These are phyloP conservation scores for Penicillium sp. DNA, from an alignment of 2,329 filamentous ascomycete genomes.

Conservation along the genomic window DNA sequence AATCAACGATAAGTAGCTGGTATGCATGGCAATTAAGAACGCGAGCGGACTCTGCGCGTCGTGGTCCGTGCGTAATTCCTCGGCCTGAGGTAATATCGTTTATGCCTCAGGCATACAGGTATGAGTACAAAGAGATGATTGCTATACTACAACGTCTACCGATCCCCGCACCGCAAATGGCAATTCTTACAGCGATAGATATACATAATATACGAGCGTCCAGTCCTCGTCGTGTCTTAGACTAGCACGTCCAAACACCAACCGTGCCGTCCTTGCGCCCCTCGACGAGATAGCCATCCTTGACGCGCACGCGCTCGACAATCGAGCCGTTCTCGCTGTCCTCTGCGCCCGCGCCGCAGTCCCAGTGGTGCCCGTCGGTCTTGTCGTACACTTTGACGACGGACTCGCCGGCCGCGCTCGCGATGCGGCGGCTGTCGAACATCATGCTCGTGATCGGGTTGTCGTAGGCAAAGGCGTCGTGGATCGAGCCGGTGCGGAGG, in stretches of 20 bases:
- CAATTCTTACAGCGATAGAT: neutral
- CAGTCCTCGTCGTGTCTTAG: neutral
- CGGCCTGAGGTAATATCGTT: too few species aligned
- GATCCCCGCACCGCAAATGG: too few species aligned
- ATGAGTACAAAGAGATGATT: too few species aligned
- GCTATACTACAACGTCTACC: too few species aligned
- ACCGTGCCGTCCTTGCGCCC: constrained; percentile 83
- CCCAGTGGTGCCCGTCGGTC: constrained; percentile 91
- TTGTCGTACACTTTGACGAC: constrained; percentile 99
- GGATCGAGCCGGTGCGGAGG: constrained; percentile 89
- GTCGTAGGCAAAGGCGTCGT: constrained; percentile 94
- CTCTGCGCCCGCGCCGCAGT: constrained; percentile 78
- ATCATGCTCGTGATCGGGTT: constrained; percentile 91
- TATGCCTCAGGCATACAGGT: too few species aligned
- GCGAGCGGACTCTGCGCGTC: too few species aligned
- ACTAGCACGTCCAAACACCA: constrained; percentile 81
- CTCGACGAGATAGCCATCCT: constrained; percentile 91
- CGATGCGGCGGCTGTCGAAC: constrained; percentile 89
- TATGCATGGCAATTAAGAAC: too few species aligned
- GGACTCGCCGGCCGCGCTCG: constrained; percentile 82
- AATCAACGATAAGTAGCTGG: too few species aligned
- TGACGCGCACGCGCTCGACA: constrained; percentile 83
- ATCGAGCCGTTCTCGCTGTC: constrained; percentile 63
- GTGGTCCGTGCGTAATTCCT: too few species aligned
- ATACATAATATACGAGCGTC: neutral